Conservation (phyloP, 2,329 filamentous ascomycete species). For the Calonectria naviculata region DNA sequence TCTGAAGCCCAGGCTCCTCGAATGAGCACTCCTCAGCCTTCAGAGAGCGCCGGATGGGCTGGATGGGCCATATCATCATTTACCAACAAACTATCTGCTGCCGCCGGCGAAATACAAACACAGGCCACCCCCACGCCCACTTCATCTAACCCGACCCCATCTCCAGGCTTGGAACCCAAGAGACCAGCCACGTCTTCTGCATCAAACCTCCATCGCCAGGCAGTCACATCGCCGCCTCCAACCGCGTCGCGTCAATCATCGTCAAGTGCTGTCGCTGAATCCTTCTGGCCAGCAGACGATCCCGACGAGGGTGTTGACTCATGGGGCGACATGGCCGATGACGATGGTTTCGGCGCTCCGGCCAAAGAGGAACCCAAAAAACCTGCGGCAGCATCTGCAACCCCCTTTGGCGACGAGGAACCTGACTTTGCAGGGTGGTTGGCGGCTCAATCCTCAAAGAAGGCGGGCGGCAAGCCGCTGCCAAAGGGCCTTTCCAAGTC, state of each 20-base stretch:
- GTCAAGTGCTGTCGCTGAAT: slow-evolving; percentile 56
- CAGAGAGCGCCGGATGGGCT: slow-evolving; percentile 73
- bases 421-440: slow-evolving; percentile 98
- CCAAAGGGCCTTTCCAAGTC: slow-evolving; percentile 86
- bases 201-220: slow-evolving; percentile 70
- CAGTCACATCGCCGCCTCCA: slow-evolving; percentile 62
- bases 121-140: slow-evolving; percentile 56
- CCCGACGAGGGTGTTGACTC: slow-evolving; percentile 75
- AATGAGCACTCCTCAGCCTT: slow-evolving; percentile 82
- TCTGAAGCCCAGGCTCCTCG: slow-evolving; percentile 69
- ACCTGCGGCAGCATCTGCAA: slow-evolving; percentile 47
- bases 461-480: slow-evolving; percentile 72
- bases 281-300: slow-evolving; percentile 66
- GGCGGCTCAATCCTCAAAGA: slow-evolving; percentile 84
- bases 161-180: slow-evolving; percentile 52
- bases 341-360: slow-evolving; percentile 55
- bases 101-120: slow-evolving; percentile 85
- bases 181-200: slow-evolving; percentile 60
- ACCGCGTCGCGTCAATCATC: slow-evolving; percentile 61
- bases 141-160: slow-evolving; percentile 53
- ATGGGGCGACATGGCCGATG: slow-evolving; percentile 79
- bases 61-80: slow-evolving; percentile 99
- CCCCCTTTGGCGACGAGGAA: slow-evolving; percentile 85
- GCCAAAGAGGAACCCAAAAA: slow-evolving; percentile 41
- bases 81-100: slow-evolving; percentile 89